phyloP scores from a whole-genome alignment of 1,284 basidiomycete genomes.

The Marasmius oreades region DNA sequence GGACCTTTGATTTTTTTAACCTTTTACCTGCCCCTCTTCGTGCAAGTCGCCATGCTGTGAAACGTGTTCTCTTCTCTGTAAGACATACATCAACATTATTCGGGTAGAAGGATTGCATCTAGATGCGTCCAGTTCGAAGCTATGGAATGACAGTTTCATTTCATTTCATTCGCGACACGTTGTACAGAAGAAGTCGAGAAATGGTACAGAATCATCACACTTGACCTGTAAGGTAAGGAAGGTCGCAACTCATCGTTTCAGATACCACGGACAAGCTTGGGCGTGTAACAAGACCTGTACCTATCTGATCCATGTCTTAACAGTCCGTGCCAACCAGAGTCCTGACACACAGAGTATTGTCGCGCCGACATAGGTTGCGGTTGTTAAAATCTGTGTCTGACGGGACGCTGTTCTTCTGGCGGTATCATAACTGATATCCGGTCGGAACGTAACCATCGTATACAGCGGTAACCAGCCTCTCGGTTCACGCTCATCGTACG shows the following conservation, averaged over 20 bases:
- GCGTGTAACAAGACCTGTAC: not conserved
- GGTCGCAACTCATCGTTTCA: not conserved
- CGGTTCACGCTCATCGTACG: conserved; percentile 55
- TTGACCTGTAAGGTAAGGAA: not conserved
- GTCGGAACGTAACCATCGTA: conserved; percentile 96
- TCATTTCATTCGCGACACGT: not conserved
- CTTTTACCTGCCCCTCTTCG: not conserved
- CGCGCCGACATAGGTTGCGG: conserved; percentile 42
- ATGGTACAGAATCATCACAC: not conserved
- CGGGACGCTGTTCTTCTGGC: conserved; percentile 59
- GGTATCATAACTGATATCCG: conserved; percentile 86
- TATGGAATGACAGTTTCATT: not conserved
- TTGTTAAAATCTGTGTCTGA: conserved; percentile 53
- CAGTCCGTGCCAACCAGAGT: conserved; percentile 34
- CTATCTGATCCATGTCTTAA: conserved; percentile 8
- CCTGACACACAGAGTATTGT: conserved; percentile 40
- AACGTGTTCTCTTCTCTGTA: not conserved
- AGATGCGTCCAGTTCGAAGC: not conserved
- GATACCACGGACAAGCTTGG: not conserved
- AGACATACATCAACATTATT: not conserved
- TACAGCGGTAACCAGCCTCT: conserved; percentile 90
- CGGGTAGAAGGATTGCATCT: not conserved
- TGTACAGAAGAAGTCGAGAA: not conserved
- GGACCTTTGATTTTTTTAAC: not conserved
- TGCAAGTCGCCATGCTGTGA: not conserved